Conservation (phyloP, 2,329 filamentous ascomycete species). For the Tolypocladium nubicola region DNA sequence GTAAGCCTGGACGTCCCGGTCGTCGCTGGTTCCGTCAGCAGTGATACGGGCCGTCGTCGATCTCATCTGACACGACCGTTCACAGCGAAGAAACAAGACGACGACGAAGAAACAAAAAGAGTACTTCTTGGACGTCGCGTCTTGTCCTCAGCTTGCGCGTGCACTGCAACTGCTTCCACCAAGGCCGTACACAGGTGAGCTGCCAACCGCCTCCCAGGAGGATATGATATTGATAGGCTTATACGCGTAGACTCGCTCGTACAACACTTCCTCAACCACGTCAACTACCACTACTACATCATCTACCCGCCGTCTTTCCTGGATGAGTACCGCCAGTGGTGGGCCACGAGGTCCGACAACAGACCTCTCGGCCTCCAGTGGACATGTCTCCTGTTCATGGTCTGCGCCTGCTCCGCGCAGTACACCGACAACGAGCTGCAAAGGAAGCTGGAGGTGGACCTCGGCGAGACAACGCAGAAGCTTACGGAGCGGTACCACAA, state of each 20-base stretch:
- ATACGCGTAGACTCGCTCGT: slow-evolving; percentile 20
- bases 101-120: slow-evolving; percentile 9
- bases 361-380: slow-evolving; percentile 23
- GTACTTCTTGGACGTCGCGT: slow-evolving; percentile 5
- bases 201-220: background rate
- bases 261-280: slow-evolving; percentile 25
- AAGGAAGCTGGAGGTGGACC: slow-evolving; percentile 18
- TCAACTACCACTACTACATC: slow-evolving; percentile 29
- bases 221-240: background rate
- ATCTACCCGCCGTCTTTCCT: slow-evolving; percentile 23
- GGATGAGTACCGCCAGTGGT: slow-evolving; percentile 25
- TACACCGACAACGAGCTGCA: slow-evolving; percentile 19
- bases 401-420: slow-evolving; percentile 26
- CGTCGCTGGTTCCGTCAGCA: background rate
- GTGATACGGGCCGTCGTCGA: background rate
- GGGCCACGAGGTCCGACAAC: slow-evolving; percentile 15
- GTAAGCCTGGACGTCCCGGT: slow-evolving; percentile 5
- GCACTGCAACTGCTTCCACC: slow-evolving; percentile 21
- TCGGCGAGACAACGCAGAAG: slow-evolving; percentile 15
- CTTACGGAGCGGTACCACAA: slow-evolving; percentile 22
- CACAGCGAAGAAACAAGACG: slow-evolving; percentile 8
- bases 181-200: slow-evolving; percentile 22
- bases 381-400: slow-evolving; percentile 26
- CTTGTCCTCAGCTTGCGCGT: slow-evolving; percentile 19
- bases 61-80: background rate